Percentiles rank a stretch among this genome's conserved stretches.
phyloP scores from a whole-genome alignment of 2,329 filamentous ascomycete genomes.

The Fusarium beomiforme region DNA sequence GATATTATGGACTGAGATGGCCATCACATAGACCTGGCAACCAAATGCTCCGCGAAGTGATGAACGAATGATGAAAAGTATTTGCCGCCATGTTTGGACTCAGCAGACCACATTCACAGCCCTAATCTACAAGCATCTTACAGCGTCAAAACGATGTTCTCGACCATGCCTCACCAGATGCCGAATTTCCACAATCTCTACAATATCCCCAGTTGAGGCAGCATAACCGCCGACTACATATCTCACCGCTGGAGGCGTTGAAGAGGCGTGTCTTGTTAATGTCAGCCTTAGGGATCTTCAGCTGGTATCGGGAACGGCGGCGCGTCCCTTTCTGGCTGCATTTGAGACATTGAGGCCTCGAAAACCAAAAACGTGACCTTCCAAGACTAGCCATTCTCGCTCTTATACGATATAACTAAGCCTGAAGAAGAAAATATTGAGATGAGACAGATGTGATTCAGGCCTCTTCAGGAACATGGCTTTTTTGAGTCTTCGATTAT shows the following conservation, averaged over 20 bases:
- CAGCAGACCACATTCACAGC: conserved; percentile 8
- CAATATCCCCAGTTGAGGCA: background rate
- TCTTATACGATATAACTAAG: background rate
- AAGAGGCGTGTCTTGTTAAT: background rate
- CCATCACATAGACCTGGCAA: background rate
- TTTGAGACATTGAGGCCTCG: conserved; percentile 24
- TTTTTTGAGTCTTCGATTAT: background rate
- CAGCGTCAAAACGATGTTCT: background rate
- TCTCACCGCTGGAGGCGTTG: background rate
- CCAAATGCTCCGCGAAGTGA: background rate
- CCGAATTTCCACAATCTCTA: conserved; percentile 9
- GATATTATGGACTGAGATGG: background rate
- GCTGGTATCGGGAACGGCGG: conserved; percentile 19
- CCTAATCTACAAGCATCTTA: background rate
- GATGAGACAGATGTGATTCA: background rate
- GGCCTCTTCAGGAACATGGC: conserved; percentile 19
- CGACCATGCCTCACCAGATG: conserved; percentile 9
- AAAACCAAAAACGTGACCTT: conserved; percentile 8
- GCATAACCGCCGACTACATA: conserved; percentile 1
- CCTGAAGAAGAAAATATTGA: background rate
- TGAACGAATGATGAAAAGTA: background rate
- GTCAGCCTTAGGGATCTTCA: conserved; percentile 11
- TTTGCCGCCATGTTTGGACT: conserved; percentile 10
- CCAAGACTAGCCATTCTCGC: background rate
- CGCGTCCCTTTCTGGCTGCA: conserved; percentile 13